Percentiles rank a stretch among this genome's conserved stretches.
phyloP scores from a whole-genome alignment of 495 filamentous ascomycete genomes.

The Penicillium chermesinum region DNA sequence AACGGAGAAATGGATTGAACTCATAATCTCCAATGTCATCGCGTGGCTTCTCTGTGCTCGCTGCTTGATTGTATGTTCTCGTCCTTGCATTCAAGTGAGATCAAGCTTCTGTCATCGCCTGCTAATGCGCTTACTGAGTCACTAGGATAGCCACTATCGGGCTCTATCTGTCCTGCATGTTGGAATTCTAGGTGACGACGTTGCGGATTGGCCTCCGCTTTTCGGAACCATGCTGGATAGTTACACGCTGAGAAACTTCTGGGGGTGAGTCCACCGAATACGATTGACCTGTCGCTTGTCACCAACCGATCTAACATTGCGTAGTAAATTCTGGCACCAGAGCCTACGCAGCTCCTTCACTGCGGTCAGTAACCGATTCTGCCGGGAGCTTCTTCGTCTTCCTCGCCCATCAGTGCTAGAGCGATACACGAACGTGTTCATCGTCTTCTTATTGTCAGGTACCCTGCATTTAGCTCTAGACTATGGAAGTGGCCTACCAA shows the following conservation, averaged over 20 bases:
- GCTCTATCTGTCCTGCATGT: not conserved
- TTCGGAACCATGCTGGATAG: not conserved
- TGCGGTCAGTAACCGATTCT: not conserved
- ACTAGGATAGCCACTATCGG: not conserved
- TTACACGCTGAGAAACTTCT: not conserved
- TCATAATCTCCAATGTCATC: not conserved
- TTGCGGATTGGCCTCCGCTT: not conserved
- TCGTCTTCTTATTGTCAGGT: not conserved
- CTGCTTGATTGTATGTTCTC: not conserved
- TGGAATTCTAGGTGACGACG: not conserved
- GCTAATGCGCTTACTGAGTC: not conserved
- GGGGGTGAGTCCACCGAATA: not conserved
- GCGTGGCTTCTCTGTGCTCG: not conserved
- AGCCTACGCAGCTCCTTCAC: not conserved
- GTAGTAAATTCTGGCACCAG: not conserved
- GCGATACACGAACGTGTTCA: not conserved
- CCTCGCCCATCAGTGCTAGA: not conserved
- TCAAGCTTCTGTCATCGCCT: not conserved
- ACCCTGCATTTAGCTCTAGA: not conserved
- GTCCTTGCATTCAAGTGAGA: no score
- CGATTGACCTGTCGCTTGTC: not conserved
- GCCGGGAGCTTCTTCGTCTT: not conserved
- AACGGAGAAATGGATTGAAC: not conserved
- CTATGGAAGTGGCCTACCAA: not conserved
- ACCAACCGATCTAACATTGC: not conserved